Base-by-base conservation (phyloP, 2,329 filamentous ascomycete genomes). In the Scleromitrula shiraiana region DNA sequence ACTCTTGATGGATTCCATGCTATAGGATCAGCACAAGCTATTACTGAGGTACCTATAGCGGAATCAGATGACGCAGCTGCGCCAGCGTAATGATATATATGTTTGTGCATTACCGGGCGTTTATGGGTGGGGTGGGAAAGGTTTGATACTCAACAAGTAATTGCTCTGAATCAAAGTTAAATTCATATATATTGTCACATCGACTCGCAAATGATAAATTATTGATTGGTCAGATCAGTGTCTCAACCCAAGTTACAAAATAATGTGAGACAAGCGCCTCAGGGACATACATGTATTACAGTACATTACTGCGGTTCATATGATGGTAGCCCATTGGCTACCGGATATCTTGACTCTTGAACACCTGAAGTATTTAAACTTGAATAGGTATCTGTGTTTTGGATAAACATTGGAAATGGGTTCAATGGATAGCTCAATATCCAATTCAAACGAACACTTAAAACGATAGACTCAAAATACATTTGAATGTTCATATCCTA, bases 1-100 rank as follows among this genome's bases (percentile, higher is more conserved):
- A 88, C 86, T 0, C 68, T 93, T 10, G 85, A 95, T 55, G 88
- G 85, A 5, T 87, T 97, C 64, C 77, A 83, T 56, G 89, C 89
- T 7, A 55, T 49, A 23, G 58, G 52, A 10, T 24, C 58, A 17
- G 56, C 58, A 24, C 41, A 50, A 44, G 55, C 56, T 27, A 26
- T 59, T 27, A 59, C 60, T 29, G 52, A 56, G 33, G 51, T 59
- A 15, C 53, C 59, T 24, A 60, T 61, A 54, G 55, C 56, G 17
- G 59, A 58, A 17, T 59, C 56, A 9, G 59, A 60, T 51, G 56
- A 55, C 20, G 54, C 56, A 12, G 59, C 53, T 15, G 53, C 54
- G 22, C 53, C 55, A 30, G 53, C 42, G 27, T 50, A 35, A 29
- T 3, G 10, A 36, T 38, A 47, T 29, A 53, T 46, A 24, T 41